Percentiles rank a stretch among this genome's conserved stretches.
Conservation (phyloP, 2,329 filamentous ascomycete species). For the Juglanconis sp. region DNA sequence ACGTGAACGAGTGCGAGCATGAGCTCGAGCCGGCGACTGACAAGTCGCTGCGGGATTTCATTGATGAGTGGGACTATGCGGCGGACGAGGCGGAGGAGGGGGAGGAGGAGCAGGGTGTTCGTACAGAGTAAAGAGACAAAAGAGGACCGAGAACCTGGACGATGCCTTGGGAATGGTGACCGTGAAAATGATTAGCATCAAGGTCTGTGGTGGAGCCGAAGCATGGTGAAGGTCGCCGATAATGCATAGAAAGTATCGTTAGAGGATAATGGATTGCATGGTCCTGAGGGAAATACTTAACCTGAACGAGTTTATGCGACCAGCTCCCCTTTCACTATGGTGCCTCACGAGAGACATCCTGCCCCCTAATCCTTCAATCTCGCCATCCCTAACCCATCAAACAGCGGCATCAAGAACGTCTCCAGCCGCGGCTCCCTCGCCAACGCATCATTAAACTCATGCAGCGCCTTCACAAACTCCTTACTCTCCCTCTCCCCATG, state of each 20-base stretch:
- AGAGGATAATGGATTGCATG: neutral
- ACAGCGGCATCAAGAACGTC: conserved; percentile 34
- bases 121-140: neutral
- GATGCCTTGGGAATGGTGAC: neutral
- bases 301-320: too few relatives aligned
- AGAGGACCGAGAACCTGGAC: neutral
- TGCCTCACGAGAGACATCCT: neutral
- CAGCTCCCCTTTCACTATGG: too few relatives aligned
- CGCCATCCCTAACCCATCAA: conserved; percentile 34
- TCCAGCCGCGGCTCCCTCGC: conserved; percentile 30
- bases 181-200: neutral
- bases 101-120: neutral
- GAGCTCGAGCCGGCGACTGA: neutral
- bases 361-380: conserved; percentile 24
- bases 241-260: neutral
- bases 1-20: neutral
- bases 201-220: neutral
- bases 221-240: neutral
- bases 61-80: neutral
- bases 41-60: conserved; percentile 1
- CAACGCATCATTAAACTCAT: conserved; percentile 34
- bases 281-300: too few relatives aligned
- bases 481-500: conserved; percentile 4
- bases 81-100: neutral
- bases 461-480: conserved; percentile 19